These are phyloP conservation scores for Mucor racemosus DNA, from an alignment of 371 early-diverging fungal species.

Conservation along the genomic window DNA sequence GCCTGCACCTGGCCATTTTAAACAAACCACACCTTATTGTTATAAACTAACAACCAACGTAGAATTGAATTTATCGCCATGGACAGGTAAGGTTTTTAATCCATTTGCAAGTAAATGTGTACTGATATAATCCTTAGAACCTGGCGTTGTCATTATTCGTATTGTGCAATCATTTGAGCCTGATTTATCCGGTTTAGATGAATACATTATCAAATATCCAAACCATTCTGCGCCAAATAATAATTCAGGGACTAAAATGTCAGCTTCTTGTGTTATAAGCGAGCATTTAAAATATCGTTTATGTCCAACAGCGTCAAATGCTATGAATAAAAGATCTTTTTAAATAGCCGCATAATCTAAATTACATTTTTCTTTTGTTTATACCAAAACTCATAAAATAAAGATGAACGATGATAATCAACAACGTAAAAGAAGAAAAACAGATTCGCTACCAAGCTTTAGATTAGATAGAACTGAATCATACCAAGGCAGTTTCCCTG, in stretches of 20 bases:
- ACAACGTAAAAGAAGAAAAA: background rate
- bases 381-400: background rate
- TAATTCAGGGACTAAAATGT: background rate
- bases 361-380: background rate
- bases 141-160: conserved; percentile 32
- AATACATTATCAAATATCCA: conserved; percentile 47
- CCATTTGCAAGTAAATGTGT: too few relatives aligned
- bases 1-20: conserved; percentile 46
- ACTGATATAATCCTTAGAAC: conserved; percentile 17
- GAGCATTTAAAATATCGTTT: conserved; percentile 29
- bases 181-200: conserved; percentile 50
- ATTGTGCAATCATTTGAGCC: conserved; percentile 53
- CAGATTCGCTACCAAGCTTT: background rate
- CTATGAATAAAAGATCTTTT: background rate
- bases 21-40: conserved; percentile 41
- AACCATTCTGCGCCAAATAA: conserved; percentile 20
- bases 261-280: conserved; percentile 29
- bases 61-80: conserved; percentile 35
- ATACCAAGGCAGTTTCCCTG: conserved; percentile 32
- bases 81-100: conserved; percentile 43
- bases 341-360: background rate
- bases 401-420: background rate
- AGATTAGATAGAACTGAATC: background rate
- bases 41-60: conserved; percentile 39
- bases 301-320: conserved; percentile 3